Evolutionary conservation across 148 eudicot species (phyloP), one percentile per base, ranked within the genome.

Genomic region (Fagopyrum esculentum): DNA sequence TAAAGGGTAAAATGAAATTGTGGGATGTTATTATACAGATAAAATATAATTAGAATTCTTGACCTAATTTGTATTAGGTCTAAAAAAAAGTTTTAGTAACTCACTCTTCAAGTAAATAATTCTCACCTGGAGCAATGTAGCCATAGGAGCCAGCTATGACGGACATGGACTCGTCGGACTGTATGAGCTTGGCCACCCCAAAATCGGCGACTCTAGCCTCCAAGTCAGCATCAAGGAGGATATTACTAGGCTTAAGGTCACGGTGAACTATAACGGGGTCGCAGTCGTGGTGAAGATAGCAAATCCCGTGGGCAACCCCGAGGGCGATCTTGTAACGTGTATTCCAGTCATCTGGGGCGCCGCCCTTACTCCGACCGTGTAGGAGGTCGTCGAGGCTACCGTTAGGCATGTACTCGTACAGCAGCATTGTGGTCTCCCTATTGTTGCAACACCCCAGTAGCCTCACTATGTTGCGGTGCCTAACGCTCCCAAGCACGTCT

Each of bases 101-200:
- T 22, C 26, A 22, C 0, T 22, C 26, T 22, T 22, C 26, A 22
- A 22, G 26, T 22, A 57, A 10, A 40, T 11, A 59, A 51, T 35
- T 35, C 40, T 17, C 82, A 95, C 99, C 99, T 49, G 99, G 99
- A 0, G 99, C 99, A 76, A 95, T 95, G 81, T 95, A 95, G 60
- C 99, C 98, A 29, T 95, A 95, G 30, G 99, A 95, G 30, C 98
- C 99, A 40, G 99, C 99, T 68, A 92, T 87, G 35, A 95, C 98
- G 0, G 99, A 95, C 99, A 95, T 95, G 0, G 94, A 87, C 68
- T 92, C 92, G 1, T 95, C 88, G 44, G 77, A 73, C 72, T 89
- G 79, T 26, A 95, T 89, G 66, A 92, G 81, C 85, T 95, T 95
- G 4, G 99, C 98, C 13, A 95, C 92, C 43, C 99, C 99, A 63